Conservation (phyloP, 192 early-diverging fungal species). For the Spizellomyces sp. region DNA sequence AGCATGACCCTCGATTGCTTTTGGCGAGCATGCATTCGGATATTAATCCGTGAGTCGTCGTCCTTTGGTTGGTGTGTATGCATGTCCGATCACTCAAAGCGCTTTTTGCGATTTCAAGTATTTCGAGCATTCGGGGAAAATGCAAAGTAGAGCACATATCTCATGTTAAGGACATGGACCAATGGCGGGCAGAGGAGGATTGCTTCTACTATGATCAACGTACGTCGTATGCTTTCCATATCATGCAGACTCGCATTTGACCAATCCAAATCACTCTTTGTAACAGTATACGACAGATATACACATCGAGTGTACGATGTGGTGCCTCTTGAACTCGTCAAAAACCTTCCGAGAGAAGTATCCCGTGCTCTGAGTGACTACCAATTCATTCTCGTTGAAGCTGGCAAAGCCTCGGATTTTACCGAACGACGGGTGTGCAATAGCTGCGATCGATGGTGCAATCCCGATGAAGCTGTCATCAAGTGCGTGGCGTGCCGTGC, state of each 20-base stretch:
- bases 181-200: slow-evolving; percentile 63
- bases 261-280: neutral
- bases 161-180: slow-evolving; percentile 64
- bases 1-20: slow-evolving; percentile 71
- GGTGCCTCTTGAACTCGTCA: slow-evolving; percentile 73
- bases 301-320: slow-evolving; percentile 88
- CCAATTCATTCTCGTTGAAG: slow-evolving; percentile 85
- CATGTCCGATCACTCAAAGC: no score
- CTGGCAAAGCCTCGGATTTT: slow-evolving; percentile 76
- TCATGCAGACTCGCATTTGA: neutral
- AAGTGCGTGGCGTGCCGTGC: slow-evolving; percentile 77
- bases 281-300: slow-evolving; percentile 84
- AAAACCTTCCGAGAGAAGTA: slow-evolving; percentile 78
- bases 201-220: slow-evolving; percentile 84
- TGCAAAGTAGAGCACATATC: slow-evolving; percentile 72
- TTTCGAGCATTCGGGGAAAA: slow-evolving; percentile 78
- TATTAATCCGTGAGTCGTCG: slow-evolving; percentile 62
- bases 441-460: slow-evolving; percentile 42
- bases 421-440: slow-evolving; percentile 64
- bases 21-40: slow-evolving; percentile 90
- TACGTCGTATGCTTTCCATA: slow-evolving; percentile 13
- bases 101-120: neutral
- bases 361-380: slow-evolving; percentile 67
- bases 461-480: slow-evolving; percentile 59
- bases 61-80: no score